Conservation (phyloP, 2,329 filamentous ascomycete genomes). For the Tricladium varicosporioides region DNA sequence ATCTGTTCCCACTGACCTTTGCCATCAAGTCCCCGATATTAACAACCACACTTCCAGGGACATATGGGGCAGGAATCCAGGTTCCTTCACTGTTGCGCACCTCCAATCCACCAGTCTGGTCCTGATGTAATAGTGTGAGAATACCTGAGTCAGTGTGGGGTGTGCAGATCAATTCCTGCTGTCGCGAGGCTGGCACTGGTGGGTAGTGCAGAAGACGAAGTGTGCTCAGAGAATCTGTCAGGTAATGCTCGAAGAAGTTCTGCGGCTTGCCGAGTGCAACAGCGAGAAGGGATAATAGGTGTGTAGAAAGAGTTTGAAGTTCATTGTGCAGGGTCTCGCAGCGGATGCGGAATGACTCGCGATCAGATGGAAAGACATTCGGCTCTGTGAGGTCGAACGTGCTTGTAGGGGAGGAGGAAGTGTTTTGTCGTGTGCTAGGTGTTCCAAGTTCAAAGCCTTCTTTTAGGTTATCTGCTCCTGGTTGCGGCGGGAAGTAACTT, state of each 20-base stretch:
- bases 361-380: slow-evolving; percentile 39
- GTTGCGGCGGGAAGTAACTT: slow-evolving; percentile 45
- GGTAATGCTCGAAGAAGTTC: slow-evolving; percentile 41
- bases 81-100: slow-evolving; percentile 44
- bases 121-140: slow-evolving; percentile 47
- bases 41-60: slow-evolving; percentile 46
- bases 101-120: slow-evolving; percentile 45
- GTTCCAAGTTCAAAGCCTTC: slow-evolving; percentile 47
- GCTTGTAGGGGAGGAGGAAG: slow-evolving; percentile 19
- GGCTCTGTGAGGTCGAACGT: slow-evolving; percentile 40
- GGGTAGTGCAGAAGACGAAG: slow-evolving; percentile 46
- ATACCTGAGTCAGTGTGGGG: slow-evolving; percentile 45
- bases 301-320: slow-evolving; percentile 39
- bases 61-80: slow-evolving; percentile 47
- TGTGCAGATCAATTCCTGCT: slow-evolving; percentile 35
- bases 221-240: slow-evolving; percentile 42
- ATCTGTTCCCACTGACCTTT: slow-evolving; percentile 36
- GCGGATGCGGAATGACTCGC: slow-evolving; percentile 23
- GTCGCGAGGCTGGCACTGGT: slow-evolving; percentile 21
- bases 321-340: slow-evolving; percentile 40
- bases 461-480: slow-evolving; percentile 41
- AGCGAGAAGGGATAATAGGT: slow-evolving; percentile 40
- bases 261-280: slow-evolving; percentile 38
- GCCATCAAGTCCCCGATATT: slow-evolving; percentile 45
- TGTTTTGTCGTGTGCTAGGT: slow-evolving; percentile 8